A percentile compares a stretch with the other conserved stretches of the same genome.
These are phyloP conservation scores for Moesziomyces globuligerus DNA, from an alignment of 1,284 basidiomycete species.

Conservation along the genomic window DNA sequence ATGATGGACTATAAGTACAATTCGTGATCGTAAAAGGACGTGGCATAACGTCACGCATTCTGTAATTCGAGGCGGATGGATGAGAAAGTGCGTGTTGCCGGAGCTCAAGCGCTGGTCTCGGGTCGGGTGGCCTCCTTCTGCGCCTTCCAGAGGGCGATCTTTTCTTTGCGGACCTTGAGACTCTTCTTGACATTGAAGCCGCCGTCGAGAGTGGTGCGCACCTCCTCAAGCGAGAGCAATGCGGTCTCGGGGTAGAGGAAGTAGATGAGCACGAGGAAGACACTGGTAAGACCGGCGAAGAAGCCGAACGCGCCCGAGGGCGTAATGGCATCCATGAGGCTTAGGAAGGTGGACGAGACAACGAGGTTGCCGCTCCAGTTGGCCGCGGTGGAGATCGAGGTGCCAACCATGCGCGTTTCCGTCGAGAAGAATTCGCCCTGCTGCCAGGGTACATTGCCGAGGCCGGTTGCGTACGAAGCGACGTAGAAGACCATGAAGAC, in stretches of 20 bases:
- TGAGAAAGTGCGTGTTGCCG: no score
- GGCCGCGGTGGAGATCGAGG: slow-evolving; percentile 77
- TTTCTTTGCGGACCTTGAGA: slow-evolving; percentile 62
- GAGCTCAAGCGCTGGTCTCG: slow-evolving; percentile 19
- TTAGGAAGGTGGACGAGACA: slow-evolving; percentile 80
- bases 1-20: slow-evolving; percentile 23
- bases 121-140: slow-evolving; percentile 26
- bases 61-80: no score
- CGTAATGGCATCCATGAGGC: slow-evolving; percentile 79
- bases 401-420: slow-evolving; percentile 78
- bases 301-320: slow-evolving; percentile 75
- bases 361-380: slow-evolving; percentile 84
- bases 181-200: slow-evolving; percentile 70
- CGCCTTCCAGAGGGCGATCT: slow-evolving; percentile 53
- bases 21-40: neutral
- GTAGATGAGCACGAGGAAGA: slow-evolving; percentile 77
- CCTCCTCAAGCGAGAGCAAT: slow-evolving; percentile 80
- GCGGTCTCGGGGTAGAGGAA: slow-evolving; percentile 69
- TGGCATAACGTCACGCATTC: no score
- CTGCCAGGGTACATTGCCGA: slow-evolving; percentile 84
- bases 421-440: slow-evolving; percentile 81
- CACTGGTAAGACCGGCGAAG: slow-evolving; percentile 78
- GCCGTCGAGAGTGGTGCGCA: slow-evolving; percentile 70
- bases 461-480: slow-evolving; percentile 76
- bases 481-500: slow-evolving; percentile 83